phyloP scores from a whole-genome alignment of 176 grass and related monocot genomes.

The Oryza rufipogon region DNA sequence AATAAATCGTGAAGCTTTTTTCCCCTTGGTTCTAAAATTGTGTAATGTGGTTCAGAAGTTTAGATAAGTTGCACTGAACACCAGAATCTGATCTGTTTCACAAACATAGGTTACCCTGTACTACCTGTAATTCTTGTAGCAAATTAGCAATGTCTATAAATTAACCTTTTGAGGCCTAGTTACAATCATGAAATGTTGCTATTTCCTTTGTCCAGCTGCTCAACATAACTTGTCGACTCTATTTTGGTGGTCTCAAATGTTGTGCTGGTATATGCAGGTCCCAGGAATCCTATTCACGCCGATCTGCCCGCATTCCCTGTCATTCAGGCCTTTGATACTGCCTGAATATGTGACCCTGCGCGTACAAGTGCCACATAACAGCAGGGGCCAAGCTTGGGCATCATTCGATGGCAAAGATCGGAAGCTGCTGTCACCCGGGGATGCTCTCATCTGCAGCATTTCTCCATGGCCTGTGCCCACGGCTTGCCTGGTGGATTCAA shows the following conservation, averaged over 20 bases:
- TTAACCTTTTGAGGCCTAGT: background rate
- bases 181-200: conserved; percentile 1
- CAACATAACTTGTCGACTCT: background rate
- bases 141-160: background rate
- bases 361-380: conserved; percentile 84
- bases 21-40: background rate
- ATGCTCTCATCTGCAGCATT: conserved; percentile 94
- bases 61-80: background rate
- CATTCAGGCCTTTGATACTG: conserved; percentile 85
- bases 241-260: background rate
- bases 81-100: background rate
- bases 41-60: background rate
- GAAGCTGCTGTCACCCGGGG: conserved; percentile 70
- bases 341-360: conserved; percentile 88
- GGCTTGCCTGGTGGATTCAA: conserved; percentile 82
- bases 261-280: conserved; percentile 55
- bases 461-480: conserved; percentile 91
- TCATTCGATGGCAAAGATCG: conserved; percentile 97
- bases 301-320: conserved; percentile 92
- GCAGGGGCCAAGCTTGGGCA: conserved; percentile 85
- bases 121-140: background rate
- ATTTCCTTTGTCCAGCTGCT: background rate
- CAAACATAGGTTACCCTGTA: background rate
- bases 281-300: conserved; percentile 97
- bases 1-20: background rate